Evolutionary conservation across 805 yeast species (phyloP), one percentile per base, ranked within the genome.

Genomic region (Isabelozyma pseudorhagii): DNA sequence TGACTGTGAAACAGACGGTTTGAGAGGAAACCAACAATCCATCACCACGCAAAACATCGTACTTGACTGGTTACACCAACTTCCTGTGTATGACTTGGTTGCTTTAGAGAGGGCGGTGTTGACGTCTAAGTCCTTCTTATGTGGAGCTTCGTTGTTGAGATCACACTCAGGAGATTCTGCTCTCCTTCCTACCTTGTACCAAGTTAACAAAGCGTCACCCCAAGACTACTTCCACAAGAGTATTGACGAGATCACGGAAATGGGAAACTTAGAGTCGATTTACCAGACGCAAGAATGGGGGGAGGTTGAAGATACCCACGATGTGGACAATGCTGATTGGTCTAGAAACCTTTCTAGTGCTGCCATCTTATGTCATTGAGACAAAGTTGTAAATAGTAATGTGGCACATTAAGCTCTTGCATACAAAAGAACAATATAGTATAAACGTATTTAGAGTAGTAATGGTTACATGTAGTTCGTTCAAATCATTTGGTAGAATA

Each of bases 271-370:
- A 59, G 99, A 94, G 63, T 84, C 85, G 11, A 83, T 85, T 34
- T 81, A 81, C 68, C 99, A 94, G 69, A 88, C 96, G 36, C 83
- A 82, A 18, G 80, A 84, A 61, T 94, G 99, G 99, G 99, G 99
- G 31, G 97, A 93, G 68, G 98, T 93, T 21, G 98, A 94, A 70
- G 99, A 94, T 62, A 90, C 98, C 2, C 99, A 94, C 64, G 99
- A 94, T 66, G 97, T 94, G n/a, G 96, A 89, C 60, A 85, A 87
- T 66, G 96, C 85, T 39, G 97, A 94, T 58, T 78, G 96, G 59
- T 77, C 89, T 60, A 83, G 97, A 67, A 83, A 84, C 60, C 78
- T 94, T 44, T 84, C 93, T 36, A 80, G 90, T 55, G 92, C 96
- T 28, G 87, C 92, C 4, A 60, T 74, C 28, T 62, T 72, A 42